These are phyloP conservation scores for Diplotaxis tenuifolia DNA, from an alignment of 345 rosid species.

Conservation along the genomic window DNA sequence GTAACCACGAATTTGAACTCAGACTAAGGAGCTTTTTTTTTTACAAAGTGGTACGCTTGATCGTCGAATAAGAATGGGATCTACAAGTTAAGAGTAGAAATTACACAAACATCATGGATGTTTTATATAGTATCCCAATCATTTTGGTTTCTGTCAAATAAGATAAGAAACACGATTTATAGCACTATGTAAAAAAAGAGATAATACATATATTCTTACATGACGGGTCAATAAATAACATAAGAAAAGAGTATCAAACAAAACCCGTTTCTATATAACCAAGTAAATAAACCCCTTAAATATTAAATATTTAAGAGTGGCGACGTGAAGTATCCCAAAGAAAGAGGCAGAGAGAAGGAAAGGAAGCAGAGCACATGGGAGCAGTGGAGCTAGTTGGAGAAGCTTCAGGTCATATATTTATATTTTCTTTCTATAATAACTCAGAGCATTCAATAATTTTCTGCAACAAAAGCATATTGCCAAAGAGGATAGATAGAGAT, in stretches of 20 bases:
- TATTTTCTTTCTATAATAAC: constrained; percentile 3
- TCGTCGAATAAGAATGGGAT: not conserved
- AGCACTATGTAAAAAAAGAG: not conserved
- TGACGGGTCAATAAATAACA: not conserved
- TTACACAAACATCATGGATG: no score
- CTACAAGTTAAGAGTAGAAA: not conserved
- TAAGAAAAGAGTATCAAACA: not conserved
- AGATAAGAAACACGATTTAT: not conserved
- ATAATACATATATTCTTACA: not conserved
- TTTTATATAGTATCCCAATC: not conserved
- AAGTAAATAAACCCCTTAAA: not conserved
- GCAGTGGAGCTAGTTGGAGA: constrained; percentile 72
- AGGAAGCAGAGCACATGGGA: constrained; percentile 73
- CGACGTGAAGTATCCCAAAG: constrained; percentile 36
- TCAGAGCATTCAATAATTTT: constrained; percentile 21
- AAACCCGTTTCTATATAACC: not conserved
- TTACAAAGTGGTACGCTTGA: not conserved
- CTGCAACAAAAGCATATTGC: constrained; percentile 39
- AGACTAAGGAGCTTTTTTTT: not conserved
- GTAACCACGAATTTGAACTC: not conserved
- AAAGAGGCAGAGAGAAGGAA: constrained; percentile 34
- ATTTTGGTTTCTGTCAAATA: not conserved
- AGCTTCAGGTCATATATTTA: constrained; percentile 54
- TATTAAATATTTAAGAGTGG: constrained; percentile 12
- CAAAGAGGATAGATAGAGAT: constrained; percentile 33